Evolutionary conservation across 2,329 filamentous ascomycete genomes (phyloP), one percentile per base, ranked within the genome.

Genomic region (Teratosphaeria zuluensis): DNA sequence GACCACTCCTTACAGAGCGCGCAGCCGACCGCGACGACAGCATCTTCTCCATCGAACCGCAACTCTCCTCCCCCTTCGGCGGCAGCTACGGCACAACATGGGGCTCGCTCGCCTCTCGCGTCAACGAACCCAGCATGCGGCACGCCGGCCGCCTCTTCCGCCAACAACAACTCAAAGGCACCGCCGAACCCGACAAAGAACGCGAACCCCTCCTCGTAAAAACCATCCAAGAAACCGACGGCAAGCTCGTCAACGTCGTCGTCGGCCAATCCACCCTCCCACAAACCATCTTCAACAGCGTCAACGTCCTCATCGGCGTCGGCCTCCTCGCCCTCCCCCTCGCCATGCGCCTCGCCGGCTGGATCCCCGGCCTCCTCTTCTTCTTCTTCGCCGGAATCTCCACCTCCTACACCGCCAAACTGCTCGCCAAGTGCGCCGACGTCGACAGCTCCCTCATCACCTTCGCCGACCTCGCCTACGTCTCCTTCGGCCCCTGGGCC

Each of bases 211-310:
- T 96, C 58, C 76, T 96, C n/a, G 86, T 96, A 56, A 92, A 91
- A 75, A 88, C 92, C 72, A 82, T 96, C 12, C 89, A 95, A 70
- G 89, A 94, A 63, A 80, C 83, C 66, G 90, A 94, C 64, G 90
- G 94, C 51, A 90, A 87, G 69, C 83, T 92, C 54, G 84, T 96
- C 58, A 83, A 92, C 65, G 83, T 92, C 2, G 86, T 96, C 2
- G 88, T 95, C 62, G 92, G 92, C 46, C 91, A 95, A 76, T 95
- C 90, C n/a, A 99, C 92, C 0, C 80, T 97, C 16, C 91, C 91
- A 0, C 92, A 97, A 76, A 97, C 92, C 6, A 83, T 96, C 62
- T 95, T 97, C 79, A 99, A 99, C 75, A 95, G 90, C 2, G 92
- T 92, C 71, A 96, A 96, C 65, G 90, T 95, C 55, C 77, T 96